A percentile compares a stretch with the other conserved stretches of the same genome.
These are phyloP conservation scores for Cymbomonas tetramitiformis DNA, from an alignment of 139 green algal species.

Conservation along the genomic window DNA sequence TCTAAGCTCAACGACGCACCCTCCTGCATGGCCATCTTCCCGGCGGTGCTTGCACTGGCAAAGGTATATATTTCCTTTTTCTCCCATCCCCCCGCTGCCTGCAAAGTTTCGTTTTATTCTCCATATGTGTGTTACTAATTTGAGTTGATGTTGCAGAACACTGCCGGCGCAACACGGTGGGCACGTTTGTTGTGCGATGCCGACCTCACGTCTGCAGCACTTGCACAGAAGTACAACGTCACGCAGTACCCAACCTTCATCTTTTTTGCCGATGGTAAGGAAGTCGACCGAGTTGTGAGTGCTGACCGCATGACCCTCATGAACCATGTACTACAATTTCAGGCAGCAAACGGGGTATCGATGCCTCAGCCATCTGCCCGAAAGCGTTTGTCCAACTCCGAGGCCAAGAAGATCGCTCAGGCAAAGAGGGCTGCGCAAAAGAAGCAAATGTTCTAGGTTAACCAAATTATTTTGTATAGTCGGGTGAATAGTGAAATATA, in stretches of 20 bases:
- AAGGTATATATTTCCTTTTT: no score
- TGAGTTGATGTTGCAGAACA: no score
- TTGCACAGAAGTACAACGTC: constrained; percentile 13
- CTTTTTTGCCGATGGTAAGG: constrained; percentile 9
- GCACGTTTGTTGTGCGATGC: constrained; percentile 9
- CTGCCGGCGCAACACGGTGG: constrained; percentile 8
- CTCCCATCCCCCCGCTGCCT: no score
- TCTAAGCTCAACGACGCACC: constrained; percentile 2
- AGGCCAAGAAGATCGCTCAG: constrained; percentile 20
- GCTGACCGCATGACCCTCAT: constrained; percentile 16
- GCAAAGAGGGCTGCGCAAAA: background rate
- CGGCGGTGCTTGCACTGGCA: constrained; percentile 20
- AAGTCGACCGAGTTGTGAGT: constrained; percentile 10
- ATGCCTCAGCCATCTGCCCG: constrained; percentile 1
- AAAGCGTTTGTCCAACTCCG: constrained; percentile 16
- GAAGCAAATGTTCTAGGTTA: no score
- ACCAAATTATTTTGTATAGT: no score
- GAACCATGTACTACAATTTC: constrained; percentile 15
- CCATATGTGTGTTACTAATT: no score
- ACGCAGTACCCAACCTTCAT: constrained; percentile 18
- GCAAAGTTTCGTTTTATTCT: no score
- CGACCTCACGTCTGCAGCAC: background rate
- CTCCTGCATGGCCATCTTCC: constrained; percentile 23
- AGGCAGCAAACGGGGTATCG: constrained; percentile 7
- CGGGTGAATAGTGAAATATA: no score